Conservation (phyloP, 345 rosid species). For the Populus alba region DNA sequence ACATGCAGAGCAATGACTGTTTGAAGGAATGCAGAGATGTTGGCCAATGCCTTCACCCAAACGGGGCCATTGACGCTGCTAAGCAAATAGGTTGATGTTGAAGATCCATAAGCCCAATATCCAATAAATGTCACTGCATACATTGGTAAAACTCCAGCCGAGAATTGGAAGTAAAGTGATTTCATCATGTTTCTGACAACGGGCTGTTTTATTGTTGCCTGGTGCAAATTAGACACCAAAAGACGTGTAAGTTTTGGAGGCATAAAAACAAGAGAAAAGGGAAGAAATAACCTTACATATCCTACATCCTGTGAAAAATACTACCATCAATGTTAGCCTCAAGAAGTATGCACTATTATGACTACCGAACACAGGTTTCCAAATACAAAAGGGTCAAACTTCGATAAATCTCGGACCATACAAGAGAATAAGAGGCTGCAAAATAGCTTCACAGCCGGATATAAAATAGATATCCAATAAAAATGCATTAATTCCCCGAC, state of each 20-base stretch:
- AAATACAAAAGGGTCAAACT: conserved; percentile 1
- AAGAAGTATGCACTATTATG: neutral
- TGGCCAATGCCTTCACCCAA: conserved; percentile 80
- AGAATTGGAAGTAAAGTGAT: conserved; percentile 80
- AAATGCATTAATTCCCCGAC: neutral
- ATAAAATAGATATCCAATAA: neutral
- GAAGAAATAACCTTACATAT: neutral
- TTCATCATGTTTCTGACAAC: conserved; percentile 81
- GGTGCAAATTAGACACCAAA: conserved; percentile 6
- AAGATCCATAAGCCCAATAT: conserved; percentile 96
- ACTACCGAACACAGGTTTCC: neutral
- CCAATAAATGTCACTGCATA: conserved; percentile 67
- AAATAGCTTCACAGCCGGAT: neutral
- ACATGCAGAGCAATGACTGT: conserved; percentile 84
- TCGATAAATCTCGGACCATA: neutral
- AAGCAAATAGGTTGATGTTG: conserved; percentile 66
- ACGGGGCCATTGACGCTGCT: conserved; percentile 66
- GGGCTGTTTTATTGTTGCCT: conserved; percentile 85
- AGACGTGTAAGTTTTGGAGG: neutral
- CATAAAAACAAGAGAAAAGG: neutral
- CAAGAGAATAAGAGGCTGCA: neutral
- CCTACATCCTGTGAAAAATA: neutral
- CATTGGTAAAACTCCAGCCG: conserved; percentile 68
- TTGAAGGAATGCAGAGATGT: conserved; percentile 75
- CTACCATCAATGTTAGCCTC: neutral